phyloP scores from a whole-genome alignment of 73 alveolate genomes.

The Paramecium pentaurelia region DNA sequence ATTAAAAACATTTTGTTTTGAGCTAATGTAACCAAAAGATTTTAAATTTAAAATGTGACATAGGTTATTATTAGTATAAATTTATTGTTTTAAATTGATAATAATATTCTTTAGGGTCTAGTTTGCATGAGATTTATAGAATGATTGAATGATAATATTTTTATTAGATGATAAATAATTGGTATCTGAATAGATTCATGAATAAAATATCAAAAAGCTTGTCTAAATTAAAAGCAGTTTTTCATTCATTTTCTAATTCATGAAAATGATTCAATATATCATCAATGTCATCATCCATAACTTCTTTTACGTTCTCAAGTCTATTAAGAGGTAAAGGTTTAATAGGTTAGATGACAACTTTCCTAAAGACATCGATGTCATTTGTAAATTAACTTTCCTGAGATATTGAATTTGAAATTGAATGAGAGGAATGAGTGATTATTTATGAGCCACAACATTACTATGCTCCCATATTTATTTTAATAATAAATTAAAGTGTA shows the following conservation, averaged over 20 bases:
- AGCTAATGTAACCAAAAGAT: not conserved
- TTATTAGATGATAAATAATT: not conserved
- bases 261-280: not conserved
- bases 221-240: not conserved
- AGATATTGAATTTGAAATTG: not conserved
- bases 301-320: not conserved
- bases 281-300: not conserved
- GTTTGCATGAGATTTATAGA: not conserved
- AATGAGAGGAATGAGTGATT: not conserved
- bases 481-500: not conserved
- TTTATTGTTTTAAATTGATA: too few species aligned
- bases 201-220: not conserved
- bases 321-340: not conserved
- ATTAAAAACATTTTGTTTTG: not conserved
- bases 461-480: not conserved
- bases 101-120: not conserved
- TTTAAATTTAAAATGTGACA: not conserved
- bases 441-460: conserved; percentile 3
- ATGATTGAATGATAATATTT: not conserved
- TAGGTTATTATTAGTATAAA: not conserved
- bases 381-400: not conserved
- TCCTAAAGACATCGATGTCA: not conserved
- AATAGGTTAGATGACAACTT: not conserved
- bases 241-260: not conserved
- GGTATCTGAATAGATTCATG: not conserved